These are phyloP conservation scores for Schizosaccharomyces cryophilus DNA, from an alignment of 805 yeast species.

Conservation along the genomic window DNA sequence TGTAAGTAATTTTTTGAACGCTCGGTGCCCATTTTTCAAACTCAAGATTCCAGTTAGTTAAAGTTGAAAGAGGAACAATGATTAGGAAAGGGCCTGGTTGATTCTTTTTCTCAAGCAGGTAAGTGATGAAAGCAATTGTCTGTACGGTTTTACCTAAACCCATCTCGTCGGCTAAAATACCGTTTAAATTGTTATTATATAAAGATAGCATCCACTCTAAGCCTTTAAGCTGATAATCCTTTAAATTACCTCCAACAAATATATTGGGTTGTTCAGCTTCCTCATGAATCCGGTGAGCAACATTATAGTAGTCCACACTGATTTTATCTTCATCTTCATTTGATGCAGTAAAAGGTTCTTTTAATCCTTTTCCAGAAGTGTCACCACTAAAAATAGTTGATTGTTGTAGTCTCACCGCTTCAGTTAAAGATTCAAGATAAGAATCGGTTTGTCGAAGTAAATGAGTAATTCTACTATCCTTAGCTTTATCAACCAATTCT, in stretches of 20 bases:
- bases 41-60: slow-evolving; percentile 87
- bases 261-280: slow-evolving; percentile 62
- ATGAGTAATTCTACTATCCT: slow-evolving; percentile 92
- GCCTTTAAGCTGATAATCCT: slow-evolving; percentile 89
- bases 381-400: slow-evolving; percentile 20
- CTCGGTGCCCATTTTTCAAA: slow-evolving; percentile 94
- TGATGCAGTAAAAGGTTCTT: slow-evolving; percentile 16
- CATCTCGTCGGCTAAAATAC: slow-evolving; percentile 96
- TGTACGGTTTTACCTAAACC: slow-evolving; percentile 95
- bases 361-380: slow-evolving; percentile 13
- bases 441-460: slow-evolving; percentile 72
- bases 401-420: slow-evolving; percentile 79
- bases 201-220: slow-evolving; percentile 96
- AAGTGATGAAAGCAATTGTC: slow-evolving; percentile 66
- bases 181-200: slow-evolving; percentile 77
- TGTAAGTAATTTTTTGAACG: slow-evolving; percentile 56
- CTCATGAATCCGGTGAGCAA: slow-evolving; percentile 74
- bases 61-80: slow-evolving; percentile 78
- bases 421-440: slow-evolving; percentile 71
- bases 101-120: slow-evolving; percentile 52
- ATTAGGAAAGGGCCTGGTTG: slow-evolving; percentile 70
- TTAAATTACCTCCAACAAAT: slow-evolving; percentile 70
- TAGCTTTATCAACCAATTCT: slow-evolving; percentile 81
- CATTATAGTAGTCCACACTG: slow-evolving; percentile 68
- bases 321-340: slow-evolving; percentile 23